A percentile compares a stretch with the other conserved stretches of the same genome.
These are phyloP conservation scores for Copromyces sp. DNA, from an alignment of 495 filamentous ascomycete genomes.

Conservation along the genomic window DNA sequence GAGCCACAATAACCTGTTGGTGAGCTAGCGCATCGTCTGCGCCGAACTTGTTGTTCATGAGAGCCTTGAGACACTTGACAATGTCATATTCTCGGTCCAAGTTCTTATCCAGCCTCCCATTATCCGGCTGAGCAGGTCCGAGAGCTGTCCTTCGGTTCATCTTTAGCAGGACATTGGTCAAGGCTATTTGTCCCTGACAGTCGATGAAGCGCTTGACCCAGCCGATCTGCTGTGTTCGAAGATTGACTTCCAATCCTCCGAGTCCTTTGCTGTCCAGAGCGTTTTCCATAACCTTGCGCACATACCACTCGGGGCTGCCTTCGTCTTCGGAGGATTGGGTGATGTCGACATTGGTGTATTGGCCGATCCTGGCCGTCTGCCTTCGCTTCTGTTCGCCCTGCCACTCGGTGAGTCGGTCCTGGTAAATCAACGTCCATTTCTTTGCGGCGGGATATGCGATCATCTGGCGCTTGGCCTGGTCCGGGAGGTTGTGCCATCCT, in stretches of 20 bases:
- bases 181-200: conserved; percentile 90
- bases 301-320: conserved; percentile 96
- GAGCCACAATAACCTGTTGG: conserved; percentile 77
- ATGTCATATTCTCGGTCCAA: conserved; percentile 95
- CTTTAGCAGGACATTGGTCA: conserved; percentile 87
- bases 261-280: conserved; percentile 85
- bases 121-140: conserved; percentile 54
- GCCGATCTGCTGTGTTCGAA: conserved; percentile 92
- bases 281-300: conserved; percentile 93
- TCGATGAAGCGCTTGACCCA: conserved; percentile 97
- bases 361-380: conserved; percentile 57
- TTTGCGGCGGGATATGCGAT: conserved; percentile 83
- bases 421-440: conserved; percentile 96
- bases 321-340: conserved; percentile 78
- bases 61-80: conserved; percentile 88
- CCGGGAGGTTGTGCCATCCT: conserved; percentile 93
- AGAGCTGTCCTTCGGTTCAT: conserved; percentile 79
- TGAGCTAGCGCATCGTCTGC: conserved; percentile 93
- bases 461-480: conserved; percentile 91
- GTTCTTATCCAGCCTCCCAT: conserved; percentile 69
- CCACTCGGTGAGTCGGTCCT: conserved; percentile 85
- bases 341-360: conserved; percentile 46
- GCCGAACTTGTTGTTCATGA: conserved; percentile 99
- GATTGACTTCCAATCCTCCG: conserved; percentile 81
- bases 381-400: conserved; percentile 89